Conservation (phyloP, 495 filamentous ascomycete genomes). For the Aspergillus affinis region DNA sequence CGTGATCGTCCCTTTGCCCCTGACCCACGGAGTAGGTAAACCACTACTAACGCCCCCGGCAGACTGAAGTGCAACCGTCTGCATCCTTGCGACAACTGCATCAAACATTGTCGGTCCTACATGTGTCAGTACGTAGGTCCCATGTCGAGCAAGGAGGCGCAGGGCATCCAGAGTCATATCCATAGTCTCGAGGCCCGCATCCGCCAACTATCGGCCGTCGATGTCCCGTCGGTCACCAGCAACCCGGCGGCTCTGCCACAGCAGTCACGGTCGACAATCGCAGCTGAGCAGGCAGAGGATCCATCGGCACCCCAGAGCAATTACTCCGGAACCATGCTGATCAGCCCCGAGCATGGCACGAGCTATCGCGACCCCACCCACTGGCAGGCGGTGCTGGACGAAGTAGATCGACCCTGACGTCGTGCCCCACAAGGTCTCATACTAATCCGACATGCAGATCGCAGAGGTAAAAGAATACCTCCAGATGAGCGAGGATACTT, state of each 20-base stretch:
- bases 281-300: neutral
- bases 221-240: slow-evolving; percentile 2
- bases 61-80: slow-evolving; percentile 47
- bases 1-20: slow-evolving; percentile 1
- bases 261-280: neutral
- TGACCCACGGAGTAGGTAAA: no score
- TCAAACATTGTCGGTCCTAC: slow-evolving; percentile 28
- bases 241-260: neutral
- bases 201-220: slow-evolving; percentile 17
- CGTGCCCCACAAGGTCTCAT: neutral
- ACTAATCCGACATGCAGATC: slow-evolving; percentile 15
- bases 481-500: slow-evolving; percentile 24
- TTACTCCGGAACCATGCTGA: slow-evolving; percentile 67
- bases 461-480: slow-evolving; percentile 24
- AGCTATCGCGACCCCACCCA: slow-evolving; percentile 37
- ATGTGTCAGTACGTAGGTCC: slow-evolving; percentile 31
- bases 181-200: slow-evolving; percentile 15
- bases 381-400: slow-evolving; percentile 42
- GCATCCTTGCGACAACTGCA: slow-evolving; percentile 42
- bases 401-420: slow-evolving; percentile 12
- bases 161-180: slow-evolving; percentile 22
- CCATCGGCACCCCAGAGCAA: neutral
- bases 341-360: slow-evolving; percentile 37
- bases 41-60: slow-evolving; percentile 5
- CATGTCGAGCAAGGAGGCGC: slow-evolving; percentile 14